Base-by-base conservation (phyloP, 345 rosid species). In the Ceriops decandra region DNA sequence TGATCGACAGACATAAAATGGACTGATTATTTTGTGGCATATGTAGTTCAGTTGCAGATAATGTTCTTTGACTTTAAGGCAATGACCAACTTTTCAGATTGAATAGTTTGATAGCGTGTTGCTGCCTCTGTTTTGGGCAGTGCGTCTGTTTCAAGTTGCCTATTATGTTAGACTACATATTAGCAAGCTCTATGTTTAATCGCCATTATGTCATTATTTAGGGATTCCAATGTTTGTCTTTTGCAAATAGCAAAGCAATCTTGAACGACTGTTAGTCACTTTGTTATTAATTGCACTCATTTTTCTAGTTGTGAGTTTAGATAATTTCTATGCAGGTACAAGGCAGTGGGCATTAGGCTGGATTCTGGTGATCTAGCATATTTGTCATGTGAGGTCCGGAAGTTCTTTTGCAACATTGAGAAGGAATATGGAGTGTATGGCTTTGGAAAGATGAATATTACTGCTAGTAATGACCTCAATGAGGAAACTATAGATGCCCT, bases 281-380 rank as follows among this genome's bases (percentile, higher is more conserved):
- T 42, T 42, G 49, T 42, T 13, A 59, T 63, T 69, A 24, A 33
- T 60, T 31, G 22, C 21, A 16, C 32, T 68, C 2, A 31, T 36
- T 63, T 42, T 35, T 75, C 38, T 30, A n/a, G 36, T 67, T 52
- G 62, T 69, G 57, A 78, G 56, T 73, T 79, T 60, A n/a, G 28
- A 66, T 62, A 68, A 61, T 30, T 66, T 16, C 64, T 76, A 4
- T 71, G 71, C 87, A 91, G 99, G 69, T 95, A 91, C 70, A 90
- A 84, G 79, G 93, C 99, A 57, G 74, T 66, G 36, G 99, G 99
- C 53, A 91, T 95, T 71, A 90, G 99, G 77, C 74, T 95, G 78
- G 98, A 95, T 77, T 95, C 99, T 65, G 99, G 99, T 63, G 98
- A 95, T 72, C 83, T 95, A 31, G 97, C 98, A 58, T 95, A 95